A percentile compares a stretch with the other conserved stretches of the same genome.
These are phyloP conservation scores for Eustoma russellianum DNA, from an alignment of 257 asterid genomes.

Conservation along the genomic window DNA sequence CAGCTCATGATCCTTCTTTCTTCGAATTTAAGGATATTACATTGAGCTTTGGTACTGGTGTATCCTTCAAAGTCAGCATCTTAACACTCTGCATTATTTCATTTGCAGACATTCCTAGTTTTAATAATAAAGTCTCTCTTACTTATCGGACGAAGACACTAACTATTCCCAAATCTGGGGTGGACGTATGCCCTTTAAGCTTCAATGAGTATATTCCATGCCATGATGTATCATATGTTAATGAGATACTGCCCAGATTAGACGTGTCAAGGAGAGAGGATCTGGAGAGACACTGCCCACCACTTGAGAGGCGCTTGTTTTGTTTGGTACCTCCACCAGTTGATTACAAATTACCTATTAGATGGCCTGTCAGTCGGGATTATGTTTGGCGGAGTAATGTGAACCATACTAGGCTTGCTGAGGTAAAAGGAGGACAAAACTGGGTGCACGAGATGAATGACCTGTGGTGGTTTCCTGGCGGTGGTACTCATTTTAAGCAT, in stretches of 20 bases:
- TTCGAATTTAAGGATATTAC: background rate
- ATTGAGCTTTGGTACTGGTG: background rate
- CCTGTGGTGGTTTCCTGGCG: conserved; percentile 98
- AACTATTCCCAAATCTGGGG: conserved; percentile 55
- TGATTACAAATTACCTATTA: conserved; percentile 80
- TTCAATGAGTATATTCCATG: conserved; percentile 85
- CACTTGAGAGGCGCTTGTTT: conserved; percentile 51
- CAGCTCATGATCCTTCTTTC: background rate
- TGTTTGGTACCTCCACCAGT: conserved; percentile 90
- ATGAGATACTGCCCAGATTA: conserved; percentile 50
- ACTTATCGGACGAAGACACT: conserved; percentile 49
- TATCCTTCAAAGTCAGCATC: background rate
- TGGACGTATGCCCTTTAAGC: conserved; percentile 52
- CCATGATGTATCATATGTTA: conserved; percentile 64
- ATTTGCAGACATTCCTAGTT: conserved; percentile 34
- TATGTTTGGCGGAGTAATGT: conserved; percentile 91
- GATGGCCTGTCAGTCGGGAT: conserved; percentile 89
- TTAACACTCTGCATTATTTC: background rate
- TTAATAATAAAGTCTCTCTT: conserved; percentile 55
- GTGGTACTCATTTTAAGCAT: conserved; percentile 96
- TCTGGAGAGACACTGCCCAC: conserved; percentile 91
- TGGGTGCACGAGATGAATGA: conserved; percentile 79
- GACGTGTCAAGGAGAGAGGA: conserved; percentile 70
- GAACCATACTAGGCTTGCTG: conserved; percentile 79
- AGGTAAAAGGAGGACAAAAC: conserved; percentile 93